Conservation (phyloP, 1,139 yeast genomes). For the Saccharomycopsis phalli region DNA sequence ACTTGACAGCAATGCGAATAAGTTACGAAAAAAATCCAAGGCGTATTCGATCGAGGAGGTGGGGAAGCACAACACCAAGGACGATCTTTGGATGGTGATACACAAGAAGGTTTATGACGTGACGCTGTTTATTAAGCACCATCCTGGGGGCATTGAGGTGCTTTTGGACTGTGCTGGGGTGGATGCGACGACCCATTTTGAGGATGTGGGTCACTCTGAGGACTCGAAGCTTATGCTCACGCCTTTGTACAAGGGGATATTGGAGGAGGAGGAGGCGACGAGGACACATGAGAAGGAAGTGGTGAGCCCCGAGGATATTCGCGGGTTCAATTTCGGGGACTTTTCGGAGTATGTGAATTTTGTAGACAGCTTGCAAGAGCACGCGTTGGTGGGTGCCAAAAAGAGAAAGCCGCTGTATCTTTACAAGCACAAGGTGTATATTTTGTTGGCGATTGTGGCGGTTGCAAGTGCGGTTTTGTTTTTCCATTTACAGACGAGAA, state of each 20-base stretch:
- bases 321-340: no score
- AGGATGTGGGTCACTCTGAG: constrained; percentile 32
- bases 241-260: constrained; percentile 13
- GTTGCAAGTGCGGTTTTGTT: constrained; percentile 7
- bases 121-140: constrained; percentile 39
- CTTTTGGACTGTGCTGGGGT: constrained; percentile 61
- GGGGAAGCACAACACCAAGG: constrained; percentile 35
- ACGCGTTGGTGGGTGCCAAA: neutral
- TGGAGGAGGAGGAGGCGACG: no score
- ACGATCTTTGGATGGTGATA: constrained; percentile 59
- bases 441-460: constrained; percentile 9
- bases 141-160: constrained; percentile 69
- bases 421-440: neutral
- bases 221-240: constrained; percentile 25
- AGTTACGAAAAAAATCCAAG: neutral
- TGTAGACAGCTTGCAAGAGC: no score
- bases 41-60: constrained; percentile 31
- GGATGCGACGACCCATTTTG: constrained; percentile 59
- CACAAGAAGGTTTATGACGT: constrained; percentile 57
- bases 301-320: no score
- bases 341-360: no score
- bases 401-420: neutral
- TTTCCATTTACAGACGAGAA: constrained; percentile 11
- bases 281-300: no score
- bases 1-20: no score